A percentile compares a stretch with the other conserved stretches of the same genome.
Conservation (phyloP, 768 basidiomycete species). For the Leccinum pellstonianum region DNA sequence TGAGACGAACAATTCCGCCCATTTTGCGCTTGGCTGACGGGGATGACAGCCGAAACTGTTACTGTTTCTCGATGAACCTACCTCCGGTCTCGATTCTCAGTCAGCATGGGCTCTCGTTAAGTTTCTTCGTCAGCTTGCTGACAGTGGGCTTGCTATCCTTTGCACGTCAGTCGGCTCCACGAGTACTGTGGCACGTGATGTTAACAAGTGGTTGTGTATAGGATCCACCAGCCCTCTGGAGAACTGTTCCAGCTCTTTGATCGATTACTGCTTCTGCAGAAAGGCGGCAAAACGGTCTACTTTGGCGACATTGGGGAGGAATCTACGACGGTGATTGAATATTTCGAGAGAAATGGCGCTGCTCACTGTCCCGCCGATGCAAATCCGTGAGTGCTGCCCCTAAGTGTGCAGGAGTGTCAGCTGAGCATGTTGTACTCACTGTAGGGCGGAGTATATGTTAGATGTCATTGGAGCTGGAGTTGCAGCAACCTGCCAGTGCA, state of each 20-base stretch:
- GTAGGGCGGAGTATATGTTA: constrained; percentile 48
- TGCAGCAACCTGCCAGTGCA: constrained; percentile 35
- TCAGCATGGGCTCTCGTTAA: constrained; percentile 49
- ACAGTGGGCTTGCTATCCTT: constrained; percentile 55
- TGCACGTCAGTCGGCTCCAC: constrained; percentile 41
- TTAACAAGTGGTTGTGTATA: neutral
- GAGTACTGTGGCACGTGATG: neutral
- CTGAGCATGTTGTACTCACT: neutral
- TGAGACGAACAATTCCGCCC: neutral
- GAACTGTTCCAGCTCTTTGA: constrained; percentile 54
- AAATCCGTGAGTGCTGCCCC: constrained; percentile 22
- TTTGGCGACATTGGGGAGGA: constrained; percentile 40
- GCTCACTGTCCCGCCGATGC: constrained; percentile 15
- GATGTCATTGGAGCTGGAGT: constrained; percentile 59
- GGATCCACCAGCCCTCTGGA: constrained; percentile 40
- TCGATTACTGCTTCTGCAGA: constrained; percentile 46
- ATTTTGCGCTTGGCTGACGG: neutral
- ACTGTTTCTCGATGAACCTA: constrained; percentile 62
- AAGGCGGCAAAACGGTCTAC: constrained; percentile 46
- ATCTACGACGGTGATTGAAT: constrained; percentile 22
- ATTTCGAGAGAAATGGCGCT: constrained; percentile 28
- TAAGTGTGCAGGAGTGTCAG: neutral
- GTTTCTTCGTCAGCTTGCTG: constrained; percentile 51
- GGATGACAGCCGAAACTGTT: constrained; percentile 40
- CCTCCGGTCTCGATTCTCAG: constrained; percentile 54